Conservation (phyloP, 2,329 filamentous ascomycete species). For the Magnaporthales sp. region DNA sequence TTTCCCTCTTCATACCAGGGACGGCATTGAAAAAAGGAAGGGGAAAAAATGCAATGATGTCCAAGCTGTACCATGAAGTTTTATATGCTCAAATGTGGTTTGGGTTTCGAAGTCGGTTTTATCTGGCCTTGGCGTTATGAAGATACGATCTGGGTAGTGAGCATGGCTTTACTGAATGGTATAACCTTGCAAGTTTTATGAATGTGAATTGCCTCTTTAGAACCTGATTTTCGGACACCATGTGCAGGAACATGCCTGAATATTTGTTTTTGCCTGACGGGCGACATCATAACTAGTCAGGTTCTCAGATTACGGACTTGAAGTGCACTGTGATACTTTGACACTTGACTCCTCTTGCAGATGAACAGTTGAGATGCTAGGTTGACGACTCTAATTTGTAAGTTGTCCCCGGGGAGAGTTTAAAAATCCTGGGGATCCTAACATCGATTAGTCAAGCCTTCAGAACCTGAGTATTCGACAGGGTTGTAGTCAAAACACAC, state of each 20-base stretch:
- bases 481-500: not conserved
- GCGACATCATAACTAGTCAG: too few species aligned
- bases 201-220: not conserved
- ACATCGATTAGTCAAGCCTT: too few species aligned
- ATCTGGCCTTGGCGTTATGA: not conserved
- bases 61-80: not conserved
- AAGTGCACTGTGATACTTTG: too few species aligned
- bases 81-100: not conserved
- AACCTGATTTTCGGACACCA: not conserved
- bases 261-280: not conserved
- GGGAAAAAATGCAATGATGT: not conserved
- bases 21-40: constrained; percentile 1
- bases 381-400: too few species aligned
- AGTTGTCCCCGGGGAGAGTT: not conserved
- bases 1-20: constrained; percentile 17
- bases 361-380: too few species aligned
- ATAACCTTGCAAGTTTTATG: not conserved
- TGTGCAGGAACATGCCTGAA: not conserved
- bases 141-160: not conserved
- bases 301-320: too few species aligned
- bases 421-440: not conserved
- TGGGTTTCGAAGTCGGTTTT: not conserved
- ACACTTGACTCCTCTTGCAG: too few species aligned
- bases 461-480: too few species aligned
- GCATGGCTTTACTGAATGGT: not conserved